phyloP scores from a whole-genome alignment of 352 stramenopile species.

The Halophytophthora polymorphica region DNA sequence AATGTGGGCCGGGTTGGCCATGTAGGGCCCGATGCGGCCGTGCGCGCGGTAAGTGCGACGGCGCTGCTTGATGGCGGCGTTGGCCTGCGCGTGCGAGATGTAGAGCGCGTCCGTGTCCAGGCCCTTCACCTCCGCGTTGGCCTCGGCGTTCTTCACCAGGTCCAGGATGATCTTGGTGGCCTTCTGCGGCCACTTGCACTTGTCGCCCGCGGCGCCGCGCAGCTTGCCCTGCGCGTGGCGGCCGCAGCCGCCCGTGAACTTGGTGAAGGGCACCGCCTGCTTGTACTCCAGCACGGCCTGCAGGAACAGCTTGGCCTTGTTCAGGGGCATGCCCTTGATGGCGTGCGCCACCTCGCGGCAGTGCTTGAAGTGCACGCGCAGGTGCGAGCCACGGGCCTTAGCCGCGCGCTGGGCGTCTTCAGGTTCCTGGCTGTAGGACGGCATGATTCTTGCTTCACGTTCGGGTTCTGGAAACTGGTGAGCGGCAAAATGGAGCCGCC shows the following conservation, averaged over 20 bases:
- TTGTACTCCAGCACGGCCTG: slow-evolving; percentile 97
- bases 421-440: slow-evolving; percentile 89
- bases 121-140: slow-evolving; percentile 98
- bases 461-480: slow-evolving; percentile 75
- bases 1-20: slow-evolving; percentile 98
- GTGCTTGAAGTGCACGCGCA: slow-evolving; percentile 99
- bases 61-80: slow-evolving; percentile 97
- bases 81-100: slow-evolving; percentile 97
- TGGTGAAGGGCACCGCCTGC: slow-evolving; percentile 98
- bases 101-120: slow-evolving; percentile 95
- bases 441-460: slow-evolving; percentile 78
- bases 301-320: slow-evolving; percentile 95
- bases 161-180: slow-evolving; percentile 98
- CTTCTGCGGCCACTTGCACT: slow-evolving; percentile 99
- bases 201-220: slow-evolving; percentile 92
- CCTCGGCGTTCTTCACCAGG: slow-evolving; percentile 98
- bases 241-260: slow-evolving; percentile 98
- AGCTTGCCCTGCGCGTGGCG: slow-evolving; percentile 97
- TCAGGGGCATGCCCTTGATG: slow-evolving; percentile 97
- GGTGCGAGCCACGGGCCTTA: slow-evolving; percentile 96
- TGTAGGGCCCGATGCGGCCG: slow-evolving; percentile 98
- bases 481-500: slow-evolving; percentile 20
- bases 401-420: slow-evolving; percentile 85
- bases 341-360: slow-evolving; percentile 97
- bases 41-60: slow-evolving; percentile 98